Conservation (phyloP, 805 yeast species). For the Clavispora asparagi region DNA sequence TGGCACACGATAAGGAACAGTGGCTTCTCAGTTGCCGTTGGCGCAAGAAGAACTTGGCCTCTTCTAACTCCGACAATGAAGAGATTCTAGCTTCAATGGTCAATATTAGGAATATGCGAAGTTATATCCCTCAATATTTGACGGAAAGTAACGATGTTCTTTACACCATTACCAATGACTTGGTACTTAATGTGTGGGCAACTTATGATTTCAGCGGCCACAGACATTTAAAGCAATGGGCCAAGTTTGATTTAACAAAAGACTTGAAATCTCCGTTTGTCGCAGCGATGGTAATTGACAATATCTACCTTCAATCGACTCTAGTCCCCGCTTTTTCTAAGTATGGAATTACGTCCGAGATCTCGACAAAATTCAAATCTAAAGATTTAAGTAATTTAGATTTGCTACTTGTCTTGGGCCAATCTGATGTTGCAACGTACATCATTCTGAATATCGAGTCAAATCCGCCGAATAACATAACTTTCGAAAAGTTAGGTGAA, state of each 20-base stretch:
- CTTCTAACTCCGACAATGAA: neutral
- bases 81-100: conserved; percentile 20
- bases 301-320: conserved; percentile 25
- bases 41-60: conserved; percentile 5
- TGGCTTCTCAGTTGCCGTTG: conserved; percentile 47
- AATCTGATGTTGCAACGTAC: conserved; percentile 40
- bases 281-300: conserved; percentile 32
- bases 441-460: conserved; percentile 47
- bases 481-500: conserved; percentile 30
- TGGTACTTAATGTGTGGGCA: conserved; percentile 62
- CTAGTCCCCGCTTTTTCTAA: conserved; percentile 4
- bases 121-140: conserved; percentile 23
- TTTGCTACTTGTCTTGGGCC: conserved; percentile 37
- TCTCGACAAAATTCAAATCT: neutral
- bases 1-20: conserved; percentile 51
- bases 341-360: neutral
- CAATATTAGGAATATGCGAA: conserved; percentile 30
- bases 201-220: conserved; percentile 57
- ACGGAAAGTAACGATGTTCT: conserved; percentile 35
- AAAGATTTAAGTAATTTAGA: conserved; percentile 13
- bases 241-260: conserved; percentile 30
- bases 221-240: conserved; percentile 54
- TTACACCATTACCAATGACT: conserved; percentile 61
- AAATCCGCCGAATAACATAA: conserved; percentile 52
- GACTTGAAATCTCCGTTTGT: conserved; percentile 6